Evolutionary conservation across 2,329 filamentous ascomycete species (phyloP).

Genomic region (Apiospora saccharicola): DNA sequence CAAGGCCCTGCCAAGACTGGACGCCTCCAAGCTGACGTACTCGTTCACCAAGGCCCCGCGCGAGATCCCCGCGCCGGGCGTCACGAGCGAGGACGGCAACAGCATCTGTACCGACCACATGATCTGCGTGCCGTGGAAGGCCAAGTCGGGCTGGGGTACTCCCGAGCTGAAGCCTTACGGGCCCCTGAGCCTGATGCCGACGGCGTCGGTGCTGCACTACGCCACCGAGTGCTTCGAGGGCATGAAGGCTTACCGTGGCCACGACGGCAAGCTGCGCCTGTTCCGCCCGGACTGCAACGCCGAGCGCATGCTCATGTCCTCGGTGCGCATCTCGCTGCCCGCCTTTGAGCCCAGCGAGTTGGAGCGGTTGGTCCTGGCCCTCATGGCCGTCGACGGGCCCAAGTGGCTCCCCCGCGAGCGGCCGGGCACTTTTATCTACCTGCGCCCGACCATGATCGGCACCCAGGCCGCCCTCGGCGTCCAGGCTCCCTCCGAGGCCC

Average conservation of each 20-base stretch:
- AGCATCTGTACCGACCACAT: constrained; percentile 85
- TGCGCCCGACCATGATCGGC: constrained; percentile 87
- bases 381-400: constrained; percentile 75
- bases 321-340: constrained; percentile 68
- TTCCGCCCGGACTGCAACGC: constrained; percentile 72
- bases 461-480: constrained; percentile 84
- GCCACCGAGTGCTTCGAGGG: constrained; percentile 82
- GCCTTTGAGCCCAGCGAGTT: constrained; percentile 68
- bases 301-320: constrained; percentile 57
- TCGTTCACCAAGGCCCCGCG: constrained; percentile 44
- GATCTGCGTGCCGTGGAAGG: constrained; percentile 72
- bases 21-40: constrained; percentile 68
- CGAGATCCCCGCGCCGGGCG: constrained; percentile 39
- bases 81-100: constrained; percentile 45
- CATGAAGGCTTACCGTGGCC: constrained; percentile 74
- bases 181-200: constrained; percentile 71
- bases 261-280: constrained; percentile 68
- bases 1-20: constrained; percentile 64
- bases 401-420: constrained; percentile 80
- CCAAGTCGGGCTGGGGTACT: constrained; percentile 66
- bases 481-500: constrained; percentile 79
- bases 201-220: constrained; percentile 75
- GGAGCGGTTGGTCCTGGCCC: constrained; percentile 67
- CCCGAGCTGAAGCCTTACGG: constrained; percentile 72
- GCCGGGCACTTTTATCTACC: constrained; percentile 78